phyloP scores from a whole-genome alignment of 176 grass and related monocot species.

The Lolium perenne region DNA sequence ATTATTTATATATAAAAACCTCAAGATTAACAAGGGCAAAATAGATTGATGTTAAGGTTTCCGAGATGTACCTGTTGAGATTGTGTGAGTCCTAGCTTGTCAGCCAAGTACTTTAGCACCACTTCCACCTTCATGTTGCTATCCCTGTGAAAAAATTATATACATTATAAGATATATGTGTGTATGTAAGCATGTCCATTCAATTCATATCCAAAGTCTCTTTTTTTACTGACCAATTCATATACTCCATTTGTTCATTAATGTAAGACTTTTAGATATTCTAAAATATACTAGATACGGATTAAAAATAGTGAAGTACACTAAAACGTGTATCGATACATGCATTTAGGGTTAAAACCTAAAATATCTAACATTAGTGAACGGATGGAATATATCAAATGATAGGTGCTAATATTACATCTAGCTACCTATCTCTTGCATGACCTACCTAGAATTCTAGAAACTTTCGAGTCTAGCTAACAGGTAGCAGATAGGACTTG shows the following conservation, averaged over 20 bases:
- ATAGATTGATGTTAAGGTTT: background rate
- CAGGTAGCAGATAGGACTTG: background rate
- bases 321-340: too few relatives aligned
- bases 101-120: slow-evolving; percentile 79
- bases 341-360: too few relatives aligned
- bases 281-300: too few relatives aligned
- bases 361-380: too few relatives aligned
- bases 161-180: slow-evolving; percentile 33
- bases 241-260: background rate
- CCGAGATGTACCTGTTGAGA: slow-evolving; percentile 61
- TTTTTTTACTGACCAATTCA: background rate
- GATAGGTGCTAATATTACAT: slow-evolving; percentile 31
- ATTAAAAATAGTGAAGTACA: too few relatives aligned
- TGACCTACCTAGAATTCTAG: slow-evolving; percentile 1
- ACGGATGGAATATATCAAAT: too few relatives aligned
- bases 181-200: slow-evolving; percentile 17
- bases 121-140: slow-evolving; percentile 70
- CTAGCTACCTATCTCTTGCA: background rate
- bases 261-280: too few relatives aligned
- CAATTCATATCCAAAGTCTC: background rate
- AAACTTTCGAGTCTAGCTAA: slow-evolving; percentile 39
- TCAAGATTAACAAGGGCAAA: background rate
- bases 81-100: slow-evolving; percentile 70
- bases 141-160: slow-evolving; percentile 64
- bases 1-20: too few relatives aligned